A percentile compares a stretch with the other conserved stretches of the same genome.
phyloP scores from a whole-genome alignment of 2,329 filamentous ascomycete species.

The Diaporthe vaccinii region DNA sequence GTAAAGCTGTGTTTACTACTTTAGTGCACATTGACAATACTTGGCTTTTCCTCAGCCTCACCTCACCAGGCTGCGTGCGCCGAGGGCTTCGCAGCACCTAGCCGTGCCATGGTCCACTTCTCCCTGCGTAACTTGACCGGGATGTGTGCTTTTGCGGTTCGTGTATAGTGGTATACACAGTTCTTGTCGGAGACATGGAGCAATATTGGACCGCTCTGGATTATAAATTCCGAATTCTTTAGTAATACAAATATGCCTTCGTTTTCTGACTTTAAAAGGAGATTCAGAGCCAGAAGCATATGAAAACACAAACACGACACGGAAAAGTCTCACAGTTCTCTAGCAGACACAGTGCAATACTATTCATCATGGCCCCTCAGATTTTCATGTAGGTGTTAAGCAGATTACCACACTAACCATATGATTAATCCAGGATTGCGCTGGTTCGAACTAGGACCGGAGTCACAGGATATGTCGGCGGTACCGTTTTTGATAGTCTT shows the following conservation, averaged over 20 bases:
- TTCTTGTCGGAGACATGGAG: background rate
- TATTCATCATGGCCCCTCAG: background rate
- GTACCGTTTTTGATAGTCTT: background rate
- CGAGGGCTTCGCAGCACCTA: too few species aligned
- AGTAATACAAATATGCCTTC: background rate
- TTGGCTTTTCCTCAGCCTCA: background rate
- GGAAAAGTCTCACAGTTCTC: background rate
- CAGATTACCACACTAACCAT: too few species aligned
- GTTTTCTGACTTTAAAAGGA: background rate
- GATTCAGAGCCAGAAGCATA: background rate
- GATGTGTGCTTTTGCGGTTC: background rate
- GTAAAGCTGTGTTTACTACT: background rate
- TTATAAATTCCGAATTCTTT: background rate
- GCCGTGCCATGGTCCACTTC: background rate
- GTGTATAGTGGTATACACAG: background rate
- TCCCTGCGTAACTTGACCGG: background rate
- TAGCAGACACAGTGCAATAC: background rate
- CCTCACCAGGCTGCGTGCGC: background rate
- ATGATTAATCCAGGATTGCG: too few species aligned
- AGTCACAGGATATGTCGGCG: constrained; percentile 5
- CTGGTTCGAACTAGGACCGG: background rate
- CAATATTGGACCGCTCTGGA: background rate
- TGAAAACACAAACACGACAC: background rate
- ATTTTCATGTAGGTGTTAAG: background rate
- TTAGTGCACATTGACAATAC: background rate